These are phyloP conservation scores for Leucosporidium scottii DNA, from an alignment of 768 basidiomycete species.

Conservation along the genomic window DNA sequence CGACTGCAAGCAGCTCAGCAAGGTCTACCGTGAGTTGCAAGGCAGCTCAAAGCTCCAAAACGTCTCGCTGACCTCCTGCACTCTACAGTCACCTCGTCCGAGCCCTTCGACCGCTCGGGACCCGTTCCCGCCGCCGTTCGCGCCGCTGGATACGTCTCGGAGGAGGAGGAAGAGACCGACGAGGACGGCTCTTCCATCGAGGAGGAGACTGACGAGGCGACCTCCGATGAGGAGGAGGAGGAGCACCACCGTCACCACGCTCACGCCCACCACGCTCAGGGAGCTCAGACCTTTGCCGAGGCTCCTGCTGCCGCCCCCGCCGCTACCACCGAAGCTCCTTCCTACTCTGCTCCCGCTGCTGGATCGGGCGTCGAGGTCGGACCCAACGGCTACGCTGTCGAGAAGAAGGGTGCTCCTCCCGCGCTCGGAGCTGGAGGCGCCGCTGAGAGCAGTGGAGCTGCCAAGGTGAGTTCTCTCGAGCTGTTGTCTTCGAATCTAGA, in stretches of 20 bases:
- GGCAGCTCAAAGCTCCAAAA: background rate
- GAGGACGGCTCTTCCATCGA: slow-evolving; percentile 54
- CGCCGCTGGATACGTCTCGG: slow-evolving; percentile 77
- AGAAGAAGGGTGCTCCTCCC: slow-evolving; percentile 33
- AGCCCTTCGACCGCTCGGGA: slow-evolving; percentile 84
- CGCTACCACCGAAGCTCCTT: slow-evolving; percentile 15
- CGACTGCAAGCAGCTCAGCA: slow-evolving; percentile 53
- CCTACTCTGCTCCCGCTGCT: slow-evolving; percentile 31
- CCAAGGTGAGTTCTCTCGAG: background rate
- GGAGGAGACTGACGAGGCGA: slow-evolving; percentile 44
- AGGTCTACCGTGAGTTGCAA: slow-evolving; percentile 37
- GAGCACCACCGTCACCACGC: slow-evolving; percentile 14
- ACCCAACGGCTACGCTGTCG: slow-evolving; percentile 33
- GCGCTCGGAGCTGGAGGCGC: background rate
- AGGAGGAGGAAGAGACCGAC: slow-evolving; percentile 56
- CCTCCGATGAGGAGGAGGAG: slow-evolving; percentile 32
- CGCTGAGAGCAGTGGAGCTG: background rate
- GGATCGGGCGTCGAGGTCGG: slow-evolving; percentile 27
- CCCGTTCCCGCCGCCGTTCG: slow-evolving; percentile 89
- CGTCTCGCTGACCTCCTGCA: background rate
- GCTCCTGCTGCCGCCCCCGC: background rate
- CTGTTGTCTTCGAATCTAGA: background rate
- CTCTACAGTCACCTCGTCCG: slow-evolving; percentile 66
- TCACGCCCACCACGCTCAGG: slow-evolving; percentile 2
- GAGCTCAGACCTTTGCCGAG: background rate